phyloP scores from a whole-genome alignment of 257 asterid species.

The Solanum sitiens region DNA sequence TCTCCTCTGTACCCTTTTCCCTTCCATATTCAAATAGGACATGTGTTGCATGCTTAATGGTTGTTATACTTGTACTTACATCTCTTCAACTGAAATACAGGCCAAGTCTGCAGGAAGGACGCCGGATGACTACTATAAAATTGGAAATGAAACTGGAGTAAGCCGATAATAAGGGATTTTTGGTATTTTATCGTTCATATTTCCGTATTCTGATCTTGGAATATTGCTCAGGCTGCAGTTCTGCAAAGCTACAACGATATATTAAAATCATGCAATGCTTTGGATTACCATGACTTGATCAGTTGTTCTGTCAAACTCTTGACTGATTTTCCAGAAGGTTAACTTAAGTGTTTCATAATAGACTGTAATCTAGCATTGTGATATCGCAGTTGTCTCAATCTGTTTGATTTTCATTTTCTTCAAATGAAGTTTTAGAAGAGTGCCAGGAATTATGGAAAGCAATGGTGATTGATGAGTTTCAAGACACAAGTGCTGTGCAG shows the following conservation, averaged over 20 bases:
- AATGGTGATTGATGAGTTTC: conserved; percentile 89
- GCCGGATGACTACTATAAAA: conserved; percentile 51
- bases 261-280: conserved; percentile 82
- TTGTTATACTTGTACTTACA: conserved; percentile 3
- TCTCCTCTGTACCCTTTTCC: neutral
- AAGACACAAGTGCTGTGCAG: conserved; percentile 95
- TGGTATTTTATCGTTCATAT: conserved; percentile 3
- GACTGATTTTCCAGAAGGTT: conserved; percentile 88
- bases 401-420: conserved; percentile 13
- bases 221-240: conserved; percentile 60
- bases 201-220: conserved; percentile 10
- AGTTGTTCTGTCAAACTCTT: conserved; percentile 73
- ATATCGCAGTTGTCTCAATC: conserved; percentile 3
- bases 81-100: conserved; percentile 26
- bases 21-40: neutral
- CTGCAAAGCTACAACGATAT: conserved; percentile 63
- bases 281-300: conserved; percentile 93
- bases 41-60: conserved; percentile 1
- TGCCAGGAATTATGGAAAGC: conserved; percentile 83
- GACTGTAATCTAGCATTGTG: neutral
- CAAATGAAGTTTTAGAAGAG: conserved; percentile 45
- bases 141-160: conserved; percentile 75
- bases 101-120: conserved; percentile 88
- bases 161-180: conserved; percentile 15
- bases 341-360: conserved; percentile 9